A percentile compares a stretch with the other conserved stretches of the same genome.
phyloP scores from a whole-genome alignment of 2,329 filamentous ascomycete species.

The Bimuria novae-zelandiae region DNA sequence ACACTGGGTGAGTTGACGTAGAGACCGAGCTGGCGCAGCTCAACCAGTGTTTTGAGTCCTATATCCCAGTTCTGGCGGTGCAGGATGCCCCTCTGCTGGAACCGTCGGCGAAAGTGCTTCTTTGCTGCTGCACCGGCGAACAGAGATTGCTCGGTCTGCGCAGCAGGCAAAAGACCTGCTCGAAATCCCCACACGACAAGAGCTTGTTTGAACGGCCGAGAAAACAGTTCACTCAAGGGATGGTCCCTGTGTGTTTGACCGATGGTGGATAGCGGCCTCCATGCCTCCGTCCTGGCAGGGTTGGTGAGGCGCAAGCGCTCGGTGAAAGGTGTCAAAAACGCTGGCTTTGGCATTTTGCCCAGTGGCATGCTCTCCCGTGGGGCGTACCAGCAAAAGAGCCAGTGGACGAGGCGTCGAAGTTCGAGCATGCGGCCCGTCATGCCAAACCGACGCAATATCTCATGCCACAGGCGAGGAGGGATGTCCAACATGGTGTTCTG shows the following conservation, averaged over 20 bases:
- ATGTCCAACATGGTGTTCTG: slow-evolving; percentile 49
- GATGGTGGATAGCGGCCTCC: slow-evolving; percentile 16
- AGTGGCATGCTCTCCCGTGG: slow-evolving; percentile 27
- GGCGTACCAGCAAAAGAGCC: slow-evolving; percentile 53
- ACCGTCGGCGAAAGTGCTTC: slow-evolving; percentile 28
- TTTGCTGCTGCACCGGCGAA: slow-evolving; percentile 23
- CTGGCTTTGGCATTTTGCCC: slow-evolving; percentile 24
- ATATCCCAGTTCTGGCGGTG: slow-evolving; percentile 31
- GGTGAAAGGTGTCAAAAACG: slow-evolving; percentile 26
- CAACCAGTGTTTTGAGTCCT: slow-evolving; percentile 33
- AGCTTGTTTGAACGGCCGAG: slow-evolving; percentile 28
- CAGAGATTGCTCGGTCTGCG: slow-evolving; percentile 30
- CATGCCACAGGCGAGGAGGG: slow-evolving; percentile 56
- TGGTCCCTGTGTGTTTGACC: slow-evolving; percentile 15
- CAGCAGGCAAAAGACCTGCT: slow-evolving; percentile 31
- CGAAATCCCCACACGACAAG: slow-evolving; percentile 44
- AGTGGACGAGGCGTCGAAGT: slow-evolving; percentile 56
- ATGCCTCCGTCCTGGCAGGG: slow-evolving; percentile 21
- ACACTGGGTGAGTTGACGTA: slow-evolving; percentile 32
- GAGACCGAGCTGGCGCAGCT: slow-evolving; percentile 36
- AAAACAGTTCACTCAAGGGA: slow-evolving; percentile 36
- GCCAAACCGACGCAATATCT: slow-evolving; percentile 63
- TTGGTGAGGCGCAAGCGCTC: slow-evolving; percentile 20
- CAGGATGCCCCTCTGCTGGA: slow-evolving; percentile 23
- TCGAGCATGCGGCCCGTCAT: slow-evolving; percentile 59